Conservation (phyloP, 2,329 filamentous ascomycete genomes). For the Xylariaceae sp. region DNA sequence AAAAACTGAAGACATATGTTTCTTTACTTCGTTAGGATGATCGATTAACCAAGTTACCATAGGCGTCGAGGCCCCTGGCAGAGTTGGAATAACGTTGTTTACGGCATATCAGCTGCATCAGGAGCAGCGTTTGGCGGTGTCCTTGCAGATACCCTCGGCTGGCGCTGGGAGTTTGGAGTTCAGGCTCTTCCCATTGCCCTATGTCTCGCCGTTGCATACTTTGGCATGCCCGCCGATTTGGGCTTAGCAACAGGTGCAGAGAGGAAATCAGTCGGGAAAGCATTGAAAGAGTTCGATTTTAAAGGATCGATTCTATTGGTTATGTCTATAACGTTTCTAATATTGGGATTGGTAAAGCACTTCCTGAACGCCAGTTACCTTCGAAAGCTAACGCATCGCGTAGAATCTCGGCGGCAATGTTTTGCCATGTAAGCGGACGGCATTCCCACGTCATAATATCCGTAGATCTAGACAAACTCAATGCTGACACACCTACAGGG, state of each 20-base stretch:
- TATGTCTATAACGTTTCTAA: slow-evolving; percentile 51
- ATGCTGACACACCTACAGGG: slow-evolving; percentile 35
- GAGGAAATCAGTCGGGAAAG: slow-evolving; percentile 40
- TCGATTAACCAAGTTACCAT: background rate
- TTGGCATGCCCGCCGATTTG: slow-evolving; percentile 50
- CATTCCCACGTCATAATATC: background rate
- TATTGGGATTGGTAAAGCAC: slow-evolving; percentile 51
- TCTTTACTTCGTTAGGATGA: no score
- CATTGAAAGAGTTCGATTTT: slow-evolving; percentile 54
- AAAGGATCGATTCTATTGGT: slow-evolving; percentile 52
- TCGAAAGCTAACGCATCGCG: slow-evolving; percentile 1
- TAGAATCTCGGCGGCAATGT: slow-evolving; percentile 62
- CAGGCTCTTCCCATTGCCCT: slow-evolving; percentile 52
- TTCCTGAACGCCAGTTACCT: slow-evolving; percentile 4
- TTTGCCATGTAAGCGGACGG: slow-evolving; percentile 45
- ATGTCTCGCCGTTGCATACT: slow-evolving; percentile 41
- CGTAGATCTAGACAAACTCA: background rate
- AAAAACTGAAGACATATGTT: no score
- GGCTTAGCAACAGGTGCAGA: slow-evolving; percentile 42
- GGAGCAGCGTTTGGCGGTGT: slow-evolving; percentile 68
- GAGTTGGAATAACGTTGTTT: slow-evolving; percentile 64
- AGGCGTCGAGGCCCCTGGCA: slow-evolving; percentile 65
- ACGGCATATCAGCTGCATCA: slow-evolving; percentile 53
- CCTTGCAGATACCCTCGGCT: slow-evolving; percentile 66
- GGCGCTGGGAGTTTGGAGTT: slow-evolving; percentile 68